These are phyloP conservation scores for Orbilia oligospora DNA, from an alignment of 2,329 filamentous ascomycete genomes.

Conservation along the genomic window DNA sequence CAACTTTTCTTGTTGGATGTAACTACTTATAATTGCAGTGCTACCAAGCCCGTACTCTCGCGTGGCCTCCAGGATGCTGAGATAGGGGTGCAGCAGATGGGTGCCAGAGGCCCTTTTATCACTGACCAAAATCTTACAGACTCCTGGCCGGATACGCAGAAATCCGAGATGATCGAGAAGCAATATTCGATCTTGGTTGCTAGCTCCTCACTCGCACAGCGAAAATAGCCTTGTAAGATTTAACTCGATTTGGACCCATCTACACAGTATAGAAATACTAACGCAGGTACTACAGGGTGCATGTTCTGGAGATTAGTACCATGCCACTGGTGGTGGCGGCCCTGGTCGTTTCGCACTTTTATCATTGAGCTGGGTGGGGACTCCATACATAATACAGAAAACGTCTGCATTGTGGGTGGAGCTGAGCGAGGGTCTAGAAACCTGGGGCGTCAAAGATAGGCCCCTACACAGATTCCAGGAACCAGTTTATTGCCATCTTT, in stretches of 20 bases:
- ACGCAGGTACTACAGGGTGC: constrained; percentile 35
- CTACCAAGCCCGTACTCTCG: constrained; percentile 52
- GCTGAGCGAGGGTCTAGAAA: constrained; percentile 9
- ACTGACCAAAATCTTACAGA: constrained; percentile 33
- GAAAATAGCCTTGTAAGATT: constrained; percentile 34
- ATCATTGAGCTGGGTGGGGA: constrained; percentile 19
- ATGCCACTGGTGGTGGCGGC: constrained; percentile 8
- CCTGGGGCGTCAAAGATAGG: constrained; percentile 27
- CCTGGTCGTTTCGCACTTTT: constrained; percentile 7
- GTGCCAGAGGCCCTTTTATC: constrained; percentile 42
- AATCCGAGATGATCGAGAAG: constrained; percentile 40
- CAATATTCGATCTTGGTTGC: constrained; percentile 24
- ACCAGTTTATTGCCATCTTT: constrained; percentile 18
- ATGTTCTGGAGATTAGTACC: constrained; percentile 20
- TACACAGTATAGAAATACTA: constrained; percentile 15
- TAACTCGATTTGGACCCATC: constrained; percentile 33
- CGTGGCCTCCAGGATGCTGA: constrained; percentile 59
- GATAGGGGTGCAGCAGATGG: constrained; percentile 27
- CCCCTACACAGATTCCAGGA: constrained; percentile 24
- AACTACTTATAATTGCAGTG: constrained; percentile 31
- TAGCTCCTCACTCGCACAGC: constrained; percentile 14
- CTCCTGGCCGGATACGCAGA: constrained; percentile 30
- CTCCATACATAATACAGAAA: background rate
- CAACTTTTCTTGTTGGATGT: constrained; percentile 21
- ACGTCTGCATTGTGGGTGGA: constrained; percentile 27